Evolutionary conservation across 225 moss, liverwort and hornwort genomes (phyloP), one percentile per base, ranked within the genome.

Genomic region (Bryoerythrophyllum caledonicum): DNA sequence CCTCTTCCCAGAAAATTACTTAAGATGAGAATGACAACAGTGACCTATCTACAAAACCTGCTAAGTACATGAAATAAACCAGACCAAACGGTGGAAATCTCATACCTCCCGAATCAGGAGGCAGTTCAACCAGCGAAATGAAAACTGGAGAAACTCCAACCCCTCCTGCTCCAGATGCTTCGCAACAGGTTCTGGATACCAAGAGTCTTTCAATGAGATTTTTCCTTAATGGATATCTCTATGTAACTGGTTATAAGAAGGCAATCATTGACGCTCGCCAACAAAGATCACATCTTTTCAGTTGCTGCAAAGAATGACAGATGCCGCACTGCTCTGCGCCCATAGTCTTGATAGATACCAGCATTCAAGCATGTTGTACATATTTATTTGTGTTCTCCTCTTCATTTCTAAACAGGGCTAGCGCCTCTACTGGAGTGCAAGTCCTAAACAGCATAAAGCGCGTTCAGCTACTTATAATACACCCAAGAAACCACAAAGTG

Each of bases 101-200:
- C 68, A 55, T 75, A 96, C 96, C 96, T 99, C 97, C 70, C 97
- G 94, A 79, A 99, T 95, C 37, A 99, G 89, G 17, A 99, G 89
- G 80, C 97, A 99, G 71, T 99, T 99, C 78, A 99, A 90, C 97
- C 97, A 99, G 49, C 97, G 97, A 75, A 99, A 99, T 40, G 93
- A 93, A 74, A 99, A 99, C 74, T 99, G 97, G 67, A 99, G 82
- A 80, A 99, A 99, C 71, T 99, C 95, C 71, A 99, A 80, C 49
- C 94, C 91, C 82, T 99, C 95, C 71, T 87, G 85, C 81, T 99
- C 97, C 84, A 99, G 83, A 78, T 99, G 97, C 73, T 88, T 91
- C 21, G 95, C 93, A 58, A 99, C 90, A 37, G 97, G 97, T 79
- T 95, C 96, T 96, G 96, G 27, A 80, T 9, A 75, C 49, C 63